Evolutionary conservation across 768 basidiomycete species (phyloP), one percentile per base, ranked within the genome.

Genomic region (Suillus subluteus): DNA sequence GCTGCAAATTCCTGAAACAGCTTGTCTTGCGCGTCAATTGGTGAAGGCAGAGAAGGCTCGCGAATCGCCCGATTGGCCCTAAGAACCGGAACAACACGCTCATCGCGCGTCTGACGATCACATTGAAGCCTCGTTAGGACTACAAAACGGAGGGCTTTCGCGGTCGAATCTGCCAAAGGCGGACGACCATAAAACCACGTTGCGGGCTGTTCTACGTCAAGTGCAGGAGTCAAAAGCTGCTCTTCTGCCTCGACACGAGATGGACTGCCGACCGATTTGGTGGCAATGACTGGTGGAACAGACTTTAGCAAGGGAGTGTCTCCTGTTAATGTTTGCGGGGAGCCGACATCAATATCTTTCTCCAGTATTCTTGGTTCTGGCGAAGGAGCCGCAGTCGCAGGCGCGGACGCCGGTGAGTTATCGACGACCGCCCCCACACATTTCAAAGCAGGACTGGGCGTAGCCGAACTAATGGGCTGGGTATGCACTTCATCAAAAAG

Each of bases 31-130:
- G 77, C 54, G 77, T 76, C 50, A 73, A 70, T 32, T 74, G 73
- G 43, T 75, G 72, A 65, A 71, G 72, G 50, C 72, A 78, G 21
- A 73, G 76, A 56, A 63, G 73, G 21, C 70, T 76, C 76, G 5
- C 82, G 78, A 58, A 86, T 78, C 11, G 83, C 76, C 67, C 79
- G 79, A 73, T 93, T 93, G 38, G 86, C 83, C 69, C 83, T 75
- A 16, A 94, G 79, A 26, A 94, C 81, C 2, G 90, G 90, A 32
- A 83, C 81, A 12, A 91, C 81, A 26, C 86, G 84, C 70, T 91
- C 88, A 48, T 84, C 82, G 26, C 86, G 85, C 13, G 88, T 84
- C 73, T 90, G 88, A 16, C 78, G 81, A 73, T 91, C 89, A 67
- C 79, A 82, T 43, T 84, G 81, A 48, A 88, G 80, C 37, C 91